Percentiles rank a stretch among this genome's conserved stretches.
Evolutionary conservation across 2,329 filamentous ascomycete species (phyloP).

Genomic region (Stromatinia cepivora): DNA sequence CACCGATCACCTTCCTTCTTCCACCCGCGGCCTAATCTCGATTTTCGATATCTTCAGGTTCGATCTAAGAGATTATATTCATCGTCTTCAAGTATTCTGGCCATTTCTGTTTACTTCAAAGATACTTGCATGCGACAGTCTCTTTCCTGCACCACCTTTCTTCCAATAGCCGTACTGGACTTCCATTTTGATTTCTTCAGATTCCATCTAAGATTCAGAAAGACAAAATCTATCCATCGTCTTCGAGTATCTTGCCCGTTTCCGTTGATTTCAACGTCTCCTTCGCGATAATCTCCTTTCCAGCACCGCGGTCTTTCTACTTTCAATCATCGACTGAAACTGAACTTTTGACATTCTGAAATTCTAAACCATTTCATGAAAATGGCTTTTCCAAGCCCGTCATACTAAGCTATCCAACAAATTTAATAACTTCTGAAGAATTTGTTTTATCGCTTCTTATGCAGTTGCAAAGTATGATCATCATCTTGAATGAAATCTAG

Average conservation of each 20-base stretch:
- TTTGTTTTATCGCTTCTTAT: too few species aligned
- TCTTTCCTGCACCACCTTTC: too few species aligned
- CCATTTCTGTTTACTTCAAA: too few species aligned
- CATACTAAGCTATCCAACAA: not conserved
- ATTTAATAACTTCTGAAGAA: too few species aligned
- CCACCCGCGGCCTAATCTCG: not conserved
- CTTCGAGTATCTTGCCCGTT: not conserved
- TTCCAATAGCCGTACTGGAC: too few species aligned
- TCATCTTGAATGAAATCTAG: not conserved
- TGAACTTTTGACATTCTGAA: not conserved
- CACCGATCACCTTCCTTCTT: not conserved
- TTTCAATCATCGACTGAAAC: not conserved
- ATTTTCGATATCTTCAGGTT: not conserved
- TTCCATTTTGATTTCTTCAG: not conserved
- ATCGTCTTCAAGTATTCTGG: too few species aligned
- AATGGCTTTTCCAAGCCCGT: not conserved
- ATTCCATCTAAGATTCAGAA: too few species aligned
- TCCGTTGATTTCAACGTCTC: not conserved
- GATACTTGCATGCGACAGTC: too few species aligned
- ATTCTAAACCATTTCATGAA: not conserved
- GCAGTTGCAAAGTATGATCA: not conserved
- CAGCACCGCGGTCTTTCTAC: not conserved
- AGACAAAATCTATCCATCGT: too few species aligned
- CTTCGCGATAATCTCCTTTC: not conserved
- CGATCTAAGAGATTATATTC: too few species aligned